Evolutionary conservation across 192 early-diverging fungal species (phyloP).

Genomic region (Entophlyctis helioformis): DNA sequence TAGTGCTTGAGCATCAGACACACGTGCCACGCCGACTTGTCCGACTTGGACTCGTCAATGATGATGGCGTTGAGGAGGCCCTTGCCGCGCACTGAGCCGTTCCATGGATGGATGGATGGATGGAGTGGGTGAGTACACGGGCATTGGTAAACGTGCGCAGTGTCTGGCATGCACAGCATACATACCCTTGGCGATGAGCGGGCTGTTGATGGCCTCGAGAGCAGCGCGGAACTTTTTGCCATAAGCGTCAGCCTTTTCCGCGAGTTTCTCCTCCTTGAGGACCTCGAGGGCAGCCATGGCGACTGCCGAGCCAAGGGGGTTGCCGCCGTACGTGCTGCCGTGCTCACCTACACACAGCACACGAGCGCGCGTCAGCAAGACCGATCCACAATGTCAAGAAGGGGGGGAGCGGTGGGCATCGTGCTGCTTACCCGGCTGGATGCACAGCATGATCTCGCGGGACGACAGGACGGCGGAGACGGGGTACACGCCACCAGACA

Average conservation of each 20-base stretch:
- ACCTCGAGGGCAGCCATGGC: constrained; percentile 92
- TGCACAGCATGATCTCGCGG: constrained; percentile 41
- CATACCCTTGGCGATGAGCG: constrained; percentile 41
- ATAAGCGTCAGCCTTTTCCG: constrained; percentile 62
- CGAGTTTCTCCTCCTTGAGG: constrained; percentile 85
- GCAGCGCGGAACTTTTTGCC: constrained; percentile 76
- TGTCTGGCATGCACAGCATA: neutral
- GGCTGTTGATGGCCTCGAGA: constrained; percentile 62
- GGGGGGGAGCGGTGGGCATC: neutral
- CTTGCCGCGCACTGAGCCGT: constrained; percentile 59
- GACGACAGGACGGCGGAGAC: constrained; percentile 86
- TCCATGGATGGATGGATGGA: neutral
- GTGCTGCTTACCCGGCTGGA: constrained; percentile 19
- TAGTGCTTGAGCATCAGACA: constrained; percentile 86
- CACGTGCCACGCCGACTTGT: constrained; percentile 93
- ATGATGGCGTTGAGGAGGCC: constrained; percentile 95
- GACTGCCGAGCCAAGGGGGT: constrained; percentile 87
- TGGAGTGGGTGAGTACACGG: neutral
- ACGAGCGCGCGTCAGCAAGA: constrained; percentile 28
- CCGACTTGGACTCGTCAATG: constrained; percentile 71
- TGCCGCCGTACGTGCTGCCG: constrained; percentile 96
- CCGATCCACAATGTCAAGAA: neutral
- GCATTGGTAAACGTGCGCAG: neutral
- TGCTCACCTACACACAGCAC: constrained; percentile 90
- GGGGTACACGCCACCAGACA: constrained; percentile 93